Base-by-base conservation (phyloP, 2,329 filamentous ascomycete genomes). In the Ceratocystis huliohia region DNA sequence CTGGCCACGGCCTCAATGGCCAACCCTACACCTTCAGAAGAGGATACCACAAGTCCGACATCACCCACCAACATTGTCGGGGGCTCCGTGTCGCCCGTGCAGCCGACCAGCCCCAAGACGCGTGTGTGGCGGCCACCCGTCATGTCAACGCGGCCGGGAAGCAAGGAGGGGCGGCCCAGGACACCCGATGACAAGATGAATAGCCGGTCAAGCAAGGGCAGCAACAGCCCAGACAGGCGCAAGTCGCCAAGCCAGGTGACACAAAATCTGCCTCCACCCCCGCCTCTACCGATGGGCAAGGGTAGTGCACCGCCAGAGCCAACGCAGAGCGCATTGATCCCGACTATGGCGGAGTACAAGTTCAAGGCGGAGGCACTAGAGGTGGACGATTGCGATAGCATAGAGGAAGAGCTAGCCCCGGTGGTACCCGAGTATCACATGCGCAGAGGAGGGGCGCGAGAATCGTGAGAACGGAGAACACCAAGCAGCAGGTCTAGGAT, bases 271-370 rank as follows among this genome's bases (percentile, higher is more conserved):
- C 15, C 64, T 44, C 56, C 64, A 20, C 33, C 64, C 15, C 62
- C 53, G 7, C 30, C 44, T 8, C 44, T n/a, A 3, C 66, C 62
- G 5, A 17, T 67, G 17, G 66, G 66, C 5, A 67, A 64, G 44
- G 66, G 66, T 6, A 30, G 61, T 3, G 66, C 63, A 20, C 62
- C 63, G 15, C 66, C 62, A 15, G 66, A 67, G 53, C 66, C 62
- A 30, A 67, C 66, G 15, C 61, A 63, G 45, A 67, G 62, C 20
- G 66, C 66, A n/a, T 46, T 67, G 62, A 41, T 67, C 25, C 66
- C 66, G 25, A 61, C 44, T 17, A 67, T 67, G 66, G 62, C 63
- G 4, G 53, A 61, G 50, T 67, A 64, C 30, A 41, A 30, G 44
- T 41, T 50, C 3, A 53, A 65, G 4, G 62, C 46, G 6, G 25